phyloP scores from a whole-genome alignment of 2,329 filamentous ascomycete species.

The Ilyonectria robusta region DNA sequence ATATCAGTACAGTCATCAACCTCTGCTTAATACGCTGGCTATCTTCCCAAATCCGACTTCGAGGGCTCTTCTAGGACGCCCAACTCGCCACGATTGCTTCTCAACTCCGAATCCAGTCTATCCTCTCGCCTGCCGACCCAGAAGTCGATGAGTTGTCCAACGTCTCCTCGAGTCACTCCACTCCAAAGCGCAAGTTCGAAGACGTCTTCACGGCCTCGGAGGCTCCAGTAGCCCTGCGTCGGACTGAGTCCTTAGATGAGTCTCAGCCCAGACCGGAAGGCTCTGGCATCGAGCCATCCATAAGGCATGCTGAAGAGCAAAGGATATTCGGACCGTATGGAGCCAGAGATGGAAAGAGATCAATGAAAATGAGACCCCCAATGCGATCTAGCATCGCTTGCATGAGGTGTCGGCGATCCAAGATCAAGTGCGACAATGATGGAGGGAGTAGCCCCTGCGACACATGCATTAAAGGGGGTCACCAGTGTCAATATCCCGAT shows the following conservation, averaged over 20 bases:
- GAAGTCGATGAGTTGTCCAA: conserved; percentile 55
- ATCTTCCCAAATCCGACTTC: neutral
- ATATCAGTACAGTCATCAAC: conserved; percentile 14
- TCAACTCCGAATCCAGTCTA: conserved; percentile 66
- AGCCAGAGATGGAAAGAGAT: conserved; percentile 34
- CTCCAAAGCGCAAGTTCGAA: conserved; percentile 38
- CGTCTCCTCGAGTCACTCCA: conserved; percentile 30
- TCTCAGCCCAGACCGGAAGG: conserved; percentile 27
- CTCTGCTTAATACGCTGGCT: conserved; percentile 6
- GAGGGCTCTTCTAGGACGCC: conserved; percentile 49
- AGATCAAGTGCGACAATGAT: conserved; percentile 89
- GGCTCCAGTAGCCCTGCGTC: conserved; percentile 22
- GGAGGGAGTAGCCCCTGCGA: conserved; percentile 81
- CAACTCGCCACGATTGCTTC: conserved; percentile 65
- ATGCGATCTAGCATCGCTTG: conserved; percentile 88
- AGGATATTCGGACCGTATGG: conserved; percentile 9
- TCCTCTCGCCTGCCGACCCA: conserved; percentile 63
- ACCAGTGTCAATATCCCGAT: conserved; percentile 81
- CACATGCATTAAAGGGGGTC: conserved; percentile 78
- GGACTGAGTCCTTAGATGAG: conserved; percentile 21
- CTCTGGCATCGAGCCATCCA: conserved; percentile 18
- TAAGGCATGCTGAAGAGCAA: conserved; percentile 33
- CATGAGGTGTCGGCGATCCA: conserved; percentile 81
- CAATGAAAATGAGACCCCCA: conserved; percentile 54
- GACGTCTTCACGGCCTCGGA: conserved; percentile 32